Evolutionary conservation across 148 eudicot genomes (phyloP), one percentile per base, ranked within the genome.

Genomic region (Selenicereus undatus): DNA sequence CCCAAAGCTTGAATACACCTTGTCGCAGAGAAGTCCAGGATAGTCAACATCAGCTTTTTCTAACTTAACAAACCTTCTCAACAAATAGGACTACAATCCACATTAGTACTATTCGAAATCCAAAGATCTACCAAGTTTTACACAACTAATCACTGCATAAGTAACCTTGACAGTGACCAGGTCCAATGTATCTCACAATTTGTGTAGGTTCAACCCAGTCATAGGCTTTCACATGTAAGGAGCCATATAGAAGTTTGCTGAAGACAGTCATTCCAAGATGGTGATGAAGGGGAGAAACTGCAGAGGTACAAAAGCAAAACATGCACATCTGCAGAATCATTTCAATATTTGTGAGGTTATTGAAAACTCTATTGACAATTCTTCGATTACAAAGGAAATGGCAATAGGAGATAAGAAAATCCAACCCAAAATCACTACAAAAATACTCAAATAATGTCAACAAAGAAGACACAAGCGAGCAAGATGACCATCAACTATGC

Each of bases 231-330:
- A 95, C 99, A 83, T 95, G 98, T 87, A 95, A 89, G 72, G 98
- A 95, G 52, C 99, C 99, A 81, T 93, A 95, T n/a, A 95, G 91
- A 80, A 95, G 85, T 88, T 95, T 95, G 92, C 99, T 93, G 82
- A 95, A 87, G 82, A 95, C 98, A 17, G 97, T 93, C 98, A 95
- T 95, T 80, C 86, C 93, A 78, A 98, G 99, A 89, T 95, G 99
- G 75, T 93, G 93, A 84, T 95, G 99, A 66, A 95, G 93, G 71
- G 99, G 99, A 79, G 93, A 93, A 76, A 92, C 98, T 48, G 98
- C 85, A 36, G 99, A 95, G 74, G 97, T 89, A 17, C 97, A 98
- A 83, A 95, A 95, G 83, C 89, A 84, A 79, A 95, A 95, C 79
- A 93, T 88, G 87, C 99, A 95, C 92, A 95, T 95, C 99, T 95